These are phyloP conservation scores for Ichthyophthirius multifiliis DNA, from an alignment of 169 alveolate genomes.

Conservation along the genomic window DNA sequence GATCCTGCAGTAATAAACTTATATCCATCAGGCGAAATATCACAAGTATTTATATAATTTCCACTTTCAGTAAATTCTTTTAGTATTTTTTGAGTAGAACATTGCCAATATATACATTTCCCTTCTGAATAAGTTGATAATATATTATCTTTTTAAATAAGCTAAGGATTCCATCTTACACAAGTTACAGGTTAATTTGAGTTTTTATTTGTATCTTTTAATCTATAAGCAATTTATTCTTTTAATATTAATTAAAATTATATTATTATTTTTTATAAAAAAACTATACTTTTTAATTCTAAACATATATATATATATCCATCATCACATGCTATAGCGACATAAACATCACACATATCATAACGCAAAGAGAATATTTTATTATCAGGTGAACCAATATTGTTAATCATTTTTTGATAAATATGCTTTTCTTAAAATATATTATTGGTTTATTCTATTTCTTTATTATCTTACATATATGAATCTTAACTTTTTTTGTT, in stretches of 20 bases:
- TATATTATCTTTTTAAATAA: slow-evolving; percentile 4
- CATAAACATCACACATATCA: background rate
- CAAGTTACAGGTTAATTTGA: slow-evolving; percentile 35
- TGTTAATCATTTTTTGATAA: background rate
- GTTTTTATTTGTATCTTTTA: slow-evolving; percentile 12
- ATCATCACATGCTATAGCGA: background rate
- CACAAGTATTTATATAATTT: slow-evolving; percentile 32
- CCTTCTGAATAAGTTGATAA: slow-evolving; percentile 39
- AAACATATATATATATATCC: background rate
- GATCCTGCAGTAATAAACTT: slow-evolving; percentile 32
- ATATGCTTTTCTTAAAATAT: background rate
- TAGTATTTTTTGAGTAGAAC: slow-evolving; percentile 20
- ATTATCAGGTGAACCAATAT: background rate
- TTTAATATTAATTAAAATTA: background rate
- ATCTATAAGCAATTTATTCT: background rate
- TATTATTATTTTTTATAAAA: background rate
- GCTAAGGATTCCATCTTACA: slow-evolving; percentile 37
- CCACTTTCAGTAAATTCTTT: slow-evolving; percentile 18
- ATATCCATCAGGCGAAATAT: slow-evolving; percentile 23
- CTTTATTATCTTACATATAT: no score
- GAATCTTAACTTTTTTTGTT: no score
- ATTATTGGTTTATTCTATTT: background rate
- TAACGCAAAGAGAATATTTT: background rate
- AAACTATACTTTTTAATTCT: background rate
- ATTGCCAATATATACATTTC: slow-evolving; percentile 38